Conservation (phyloP, 768 basidiomycete genomes). For the Mycena kentingensis region DNA sequence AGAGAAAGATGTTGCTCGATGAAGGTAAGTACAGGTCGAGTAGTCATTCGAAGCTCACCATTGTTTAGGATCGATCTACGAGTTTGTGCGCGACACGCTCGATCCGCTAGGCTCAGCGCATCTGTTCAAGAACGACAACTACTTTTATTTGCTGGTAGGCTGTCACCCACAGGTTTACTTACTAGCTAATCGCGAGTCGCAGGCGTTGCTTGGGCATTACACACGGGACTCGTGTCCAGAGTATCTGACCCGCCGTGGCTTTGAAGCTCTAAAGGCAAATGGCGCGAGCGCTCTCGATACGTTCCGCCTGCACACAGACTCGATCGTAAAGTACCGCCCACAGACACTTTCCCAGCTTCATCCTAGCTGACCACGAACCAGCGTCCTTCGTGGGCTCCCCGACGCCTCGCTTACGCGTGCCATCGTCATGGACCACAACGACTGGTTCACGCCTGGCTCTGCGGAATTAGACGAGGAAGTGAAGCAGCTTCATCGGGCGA, state of each 20-base stretch:
- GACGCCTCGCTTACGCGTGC: conserved; percentile 56
- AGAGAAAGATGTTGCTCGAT: conserved; percentile 59
- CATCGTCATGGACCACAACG: conserved; percentile 73
- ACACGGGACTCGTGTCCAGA: conserved; percentile 59
- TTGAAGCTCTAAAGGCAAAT: conserved; percentile 53
- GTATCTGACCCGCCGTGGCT: conserved; percentile 65
- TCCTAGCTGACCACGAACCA: conserved; percentile 11
- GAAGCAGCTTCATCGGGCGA: conserved; percentile 53
- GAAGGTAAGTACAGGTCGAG: conserved; percentile 37
- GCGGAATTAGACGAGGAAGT: conserved; percentile 55
- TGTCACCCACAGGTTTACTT: neutral
- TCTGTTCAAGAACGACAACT: conserved; percentile 62
- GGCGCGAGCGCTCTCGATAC: conserved; percentile 47
- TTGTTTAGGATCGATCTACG: conserved; percentile 36
- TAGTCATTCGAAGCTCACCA: neutral
- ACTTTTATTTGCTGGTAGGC: conserved; percentile 61
- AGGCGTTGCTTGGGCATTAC: conserved; percentile 55
- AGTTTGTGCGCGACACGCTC: conserved; percentile 54
- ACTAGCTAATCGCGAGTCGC: neutral
- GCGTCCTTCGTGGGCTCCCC: conserved; percentile 36
- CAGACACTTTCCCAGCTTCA: neutral
- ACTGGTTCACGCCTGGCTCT: conserved; percentile 55
- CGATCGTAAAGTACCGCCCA: conserved; percentile 57
- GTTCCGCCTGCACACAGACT: conserved; percentile 73
- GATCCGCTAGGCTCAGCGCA: conserved; percentile 50